phyloP scores from a whole-genome alignment of 345 rosid species.

The Eutrema yunnanense region DNA sequence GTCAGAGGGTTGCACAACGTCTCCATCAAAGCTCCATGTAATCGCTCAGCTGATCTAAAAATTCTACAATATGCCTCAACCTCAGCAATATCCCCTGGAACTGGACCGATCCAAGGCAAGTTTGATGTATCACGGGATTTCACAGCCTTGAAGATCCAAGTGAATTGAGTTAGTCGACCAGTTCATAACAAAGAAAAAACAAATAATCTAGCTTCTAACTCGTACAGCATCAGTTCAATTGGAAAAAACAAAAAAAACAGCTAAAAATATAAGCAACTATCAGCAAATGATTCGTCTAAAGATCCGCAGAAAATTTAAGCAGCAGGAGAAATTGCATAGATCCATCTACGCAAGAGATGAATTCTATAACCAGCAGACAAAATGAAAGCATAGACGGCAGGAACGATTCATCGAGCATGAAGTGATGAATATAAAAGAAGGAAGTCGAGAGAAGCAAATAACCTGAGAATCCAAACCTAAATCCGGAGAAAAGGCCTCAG shows the following conservation, averaged over 20 bases:
- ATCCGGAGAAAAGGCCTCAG: conserved; percentile 48
- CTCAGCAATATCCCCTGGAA: conserved; percentile 97
- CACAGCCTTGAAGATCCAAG: conserved; percentile 33
- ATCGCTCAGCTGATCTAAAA: conserved; percentile 76
- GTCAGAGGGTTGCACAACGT: conserved; percentile 91
- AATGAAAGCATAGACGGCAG: not conserved
- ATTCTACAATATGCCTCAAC: conserved; percentile 95
- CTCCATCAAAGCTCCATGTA: conserved; percentile 86
- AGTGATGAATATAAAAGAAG: not conserved
- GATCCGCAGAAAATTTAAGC: not conserved
- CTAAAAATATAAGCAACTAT: not conserved
- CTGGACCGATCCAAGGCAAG: conserved; percentile 84
- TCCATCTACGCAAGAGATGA: not conserved
- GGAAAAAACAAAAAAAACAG: not conserved
- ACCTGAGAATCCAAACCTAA: conserved; percentile 82
- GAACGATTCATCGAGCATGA: conserved; percentile 10
- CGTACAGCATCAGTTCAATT: not conserved
- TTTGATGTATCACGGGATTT: conserved; percentile 60
- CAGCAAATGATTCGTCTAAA: not conserved
- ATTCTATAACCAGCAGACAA: not conserved
- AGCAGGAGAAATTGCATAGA: not conserved
- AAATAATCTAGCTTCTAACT: not conserved
- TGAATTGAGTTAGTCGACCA: conserved; percentile 21
- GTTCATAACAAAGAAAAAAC: not conserved
- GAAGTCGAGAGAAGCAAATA: not conserved